Conservation (phyloP, 129 eudicot genomes). For the Chrysanthemum lavandulifolium region DNA sequence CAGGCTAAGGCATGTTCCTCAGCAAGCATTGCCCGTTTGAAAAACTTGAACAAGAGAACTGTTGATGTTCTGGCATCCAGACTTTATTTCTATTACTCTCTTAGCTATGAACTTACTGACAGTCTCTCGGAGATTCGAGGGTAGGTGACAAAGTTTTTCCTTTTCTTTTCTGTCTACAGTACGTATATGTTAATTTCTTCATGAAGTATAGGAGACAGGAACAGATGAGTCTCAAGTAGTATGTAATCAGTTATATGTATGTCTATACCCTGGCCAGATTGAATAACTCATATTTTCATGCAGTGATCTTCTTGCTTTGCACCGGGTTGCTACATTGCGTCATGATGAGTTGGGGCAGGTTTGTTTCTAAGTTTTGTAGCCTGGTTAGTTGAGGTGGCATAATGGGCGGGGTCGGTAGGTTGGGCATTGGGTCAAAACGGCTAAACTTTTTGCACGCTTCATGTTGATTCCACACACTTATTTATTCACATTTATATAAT, state of each 20-base stretch:
- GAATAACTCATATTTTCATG: slow-evolving; percentile 14
- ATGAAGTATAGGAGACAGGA: too few species aligned
- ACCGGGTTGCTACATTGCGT: slow-evolving; percentile 87
- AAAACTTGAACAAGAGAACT: slow-evolving; percentile 73
- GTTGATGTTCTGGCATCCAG: slow-evolving; percentile 88
- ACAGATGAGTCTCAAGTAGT: too few species aligned
- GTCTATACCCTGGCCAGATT: slow-evolving; percentile 10
- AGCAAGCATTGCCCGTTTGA: slow-evolving; percentile 86
- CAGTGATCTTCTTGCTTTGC: slow-evolving; percentile 88
- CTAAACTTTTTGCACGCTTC: neutral
- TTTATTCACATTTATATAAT: too few species aligned
- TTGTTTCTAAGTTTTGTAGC: slow-evolving; percentile 24
- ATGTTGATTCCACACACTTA: too few species aligned
- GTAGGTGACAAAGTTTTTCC: slow-evolving; percentile 38
- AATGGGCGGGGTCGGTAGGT: neutral
- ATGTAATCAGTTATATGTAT: slow-evolving; percentile 4
- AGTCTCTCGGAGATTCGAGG: slow-evolving; percentile 94
- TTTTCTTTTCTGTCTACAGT: neutral
- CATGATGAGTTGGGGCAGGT: slow-evolving; percentile 99
- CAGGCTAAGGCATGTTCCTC: slow-evolving; percentile 97
- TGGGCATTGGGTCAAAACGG: neutral
- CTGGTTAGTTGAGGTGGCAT: neutral
- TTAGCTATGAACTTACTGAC: slow-evolving; percentile 81
- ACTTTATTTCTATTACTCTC: slow-evolving; percentile 81
- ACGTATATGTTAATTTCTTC: neutral